Base-by-base conservation (phyloP, 2,329 filamentous ascomycete genomes). In the Apiospora kogelbergensis region DNA sequence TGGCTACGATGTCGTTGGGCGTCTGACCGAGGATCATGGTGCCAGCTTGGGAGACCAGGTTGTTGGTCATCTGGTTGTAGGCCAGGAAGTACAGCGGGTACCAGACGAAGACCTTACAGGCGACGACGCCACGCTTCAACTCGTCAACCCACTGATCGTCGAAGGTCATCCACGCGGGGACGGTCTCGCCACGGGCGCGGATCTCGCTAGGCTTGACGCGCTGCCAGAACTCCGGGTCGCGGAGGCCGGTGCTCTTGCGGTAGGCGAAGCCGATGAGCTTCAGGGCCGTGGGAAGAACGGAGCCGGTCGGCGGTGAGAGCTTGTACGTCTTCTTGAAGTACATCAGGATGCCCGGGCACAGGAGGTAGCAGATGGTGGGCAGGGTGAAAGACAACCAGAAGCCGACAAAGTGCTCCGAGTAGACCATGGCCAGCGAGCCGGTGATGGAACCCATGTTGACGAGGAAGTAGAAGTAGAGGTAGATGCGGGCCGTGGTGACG, bases 81-180 rank as follows among this genome's bases (percentile, higher is more conserved):
- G 81, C 83, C 71, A 82, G 72, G 68, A 74, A 75, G 72, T 79
- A 82, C 4, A 83, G 74, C 4, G 81, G 81, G 48, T 82, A 78
- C 71, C 81, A 83, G 30, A 81, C 75, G 74, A 81, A 80, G 75
- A 84, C 79, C 70, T 80, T 76, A n/a, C 79, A 79, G 6, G 81
- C 82, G n/a, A 79, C 73, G 75, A 80, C 79, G 0, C 81, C 83
- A 76, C 90, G 88, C 67, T 83, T 82, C 20, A 90, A 85, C 73
- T 92, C 89, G 74, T 89, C 88, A 66, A 93, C 90, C 83, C 89
- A 90, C 46, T 85, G 86, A 73, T 91, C 89, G 57, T 89, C 88
- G 71, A 90, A 91, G 20, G 82, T 83, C 82, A 91, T 68, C 67
- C 90, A 78, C 81, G 84, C 0, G 70, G 70, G 81, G 1, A 81